Percentiles rank a stretch among this genome's conserved stretches.
These are phyloP conservation scores for Grosmannia huntii DNA, from an alignment of 2,329 filamentous ascomycete genomes.

Conservation along the genomic window DNA sequence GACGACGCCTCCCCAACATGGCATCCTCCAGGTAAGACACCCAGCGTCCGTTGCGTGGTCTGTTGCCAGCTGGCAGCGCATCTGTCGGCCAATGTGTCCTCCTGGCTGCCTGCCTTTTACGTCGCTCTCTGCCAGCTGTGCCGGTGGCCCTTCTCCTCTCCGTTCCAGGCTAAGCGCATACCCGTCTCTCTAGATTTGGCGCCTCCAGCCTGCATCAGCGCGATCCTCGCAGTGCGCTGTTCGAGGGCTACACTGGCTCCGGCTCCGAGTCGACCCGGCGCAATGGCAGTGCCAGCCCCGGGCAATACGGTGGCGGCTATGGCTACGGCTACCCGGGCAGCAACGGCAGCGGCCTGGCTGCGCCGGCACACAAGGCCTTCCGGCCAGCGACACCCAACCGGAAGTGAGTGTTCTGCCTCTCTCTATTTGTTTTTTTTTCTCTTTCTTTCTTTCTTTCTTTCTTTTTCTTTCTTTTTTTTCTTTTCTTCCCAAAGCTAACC, in stretches of 20 bases:
- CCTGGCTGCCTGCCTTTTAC: not conserved
- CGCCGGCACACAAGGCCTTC: slow-evolving; percentile 29
- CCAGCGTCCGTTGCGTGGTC: not conserved
- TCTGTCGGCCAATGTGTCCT: too few relatives aligned
- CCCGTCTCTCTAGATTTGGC: slow-evolving; percentile 40
- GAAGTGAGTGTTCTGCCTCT: too few relatives aligned
- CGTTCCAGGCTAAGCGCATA: not conserved
- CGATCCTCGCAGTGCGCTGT: slow-evolving; percentile 59
- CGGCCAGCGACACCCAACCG: slow-evolving; percentile 60
- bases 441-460: too few relatives aligned
- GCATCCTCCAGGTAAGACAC: slow-evolving; percentile 7
- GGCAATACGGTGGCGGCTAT: slow-evolving; percentile 22
- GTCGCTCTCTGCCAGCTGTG: too few relatives aligned
- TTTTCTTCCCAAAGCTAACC: too few relatives aligned
- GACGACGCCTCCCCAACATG: slow-evolving; percentile 2
- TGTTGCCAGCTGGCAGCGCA: not conserved
- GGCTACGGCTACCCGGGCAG: slow-evolving; percentile 40
- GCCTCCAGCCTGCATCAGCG: slow-evolving; percentile 59
- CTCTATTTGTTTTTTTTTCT: too few relatives aligned
- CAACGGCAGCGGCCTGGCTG: slow-evolving; percentile 18
- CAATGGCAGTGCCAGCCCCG: slow-evolving; percentile 32
- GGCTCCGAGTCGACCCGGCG: slow-evolving; percentile 29
- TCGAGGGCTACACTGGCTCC: slow-evolving; percentile 57
- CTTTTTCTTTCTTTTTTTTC: too few relatives aligned
- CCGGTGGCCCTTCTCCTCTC: too few relatives aligned